Evolutionary conservation across 805 yeast genomes (phyloP), one percentile per base, ranked within the genome.

Genomic region (Candida orba): DNA sequence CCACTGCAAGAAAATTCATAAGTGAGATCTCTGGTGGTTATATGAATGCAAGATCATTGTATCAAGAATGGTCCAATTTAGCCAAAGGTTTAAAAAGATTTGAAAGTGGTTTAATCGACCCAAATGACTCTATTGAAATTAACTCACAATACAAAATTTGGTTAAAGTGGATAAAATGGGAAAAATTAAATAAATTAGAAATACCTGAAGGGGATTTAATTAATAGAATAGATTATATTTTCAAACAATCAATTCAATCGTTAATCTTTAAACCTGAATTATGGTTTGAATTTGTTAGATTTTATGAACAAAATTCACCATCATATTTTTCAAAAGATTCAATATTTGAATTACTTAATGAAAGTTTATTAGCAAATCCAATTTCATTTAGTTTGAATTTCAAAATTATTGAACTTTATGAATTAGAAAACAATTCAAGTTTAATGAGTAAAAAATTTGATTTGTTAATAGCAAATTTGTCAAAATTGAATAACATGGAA

Each of bases 31-130:
- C 95, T 12, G 79, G 85, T 4, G 83, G 79, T 13, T 93, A 89
- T 59, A 86, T 91, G 96, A 79, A 75, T 51, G 90, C 96, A 2
- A 73, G 96, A 49, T 75, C 93, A 0, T 71, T 84, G 65, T 77
- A 78, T 48, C 79, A 76, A 35, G 95, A 86, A 57, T 77, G 88
- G 73, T 68, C 71, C 12, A 75, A 76, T 48, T 50, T 82, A 4
- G 76, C 87, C 0, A 64, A 66, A 32, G 75, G 72, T 18, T 56
- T 85, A 9, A 67, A 67, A 43, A 63, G 79, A 46, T 36, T 43
- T 14, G 65, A 65, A 22, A 40, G 52, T 4, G 43, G 51, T 3
- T 49, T 57, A 6, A 51, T 53, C 43, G 43, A 67, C 50, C 54
- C 63, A 15, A 46, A 59, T 41, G 48, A 56, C 6, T 53, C 60